Base-by-base conservation (phyloP, 1,139 yeast genomes). In the Taphrina pruni region DNA sequence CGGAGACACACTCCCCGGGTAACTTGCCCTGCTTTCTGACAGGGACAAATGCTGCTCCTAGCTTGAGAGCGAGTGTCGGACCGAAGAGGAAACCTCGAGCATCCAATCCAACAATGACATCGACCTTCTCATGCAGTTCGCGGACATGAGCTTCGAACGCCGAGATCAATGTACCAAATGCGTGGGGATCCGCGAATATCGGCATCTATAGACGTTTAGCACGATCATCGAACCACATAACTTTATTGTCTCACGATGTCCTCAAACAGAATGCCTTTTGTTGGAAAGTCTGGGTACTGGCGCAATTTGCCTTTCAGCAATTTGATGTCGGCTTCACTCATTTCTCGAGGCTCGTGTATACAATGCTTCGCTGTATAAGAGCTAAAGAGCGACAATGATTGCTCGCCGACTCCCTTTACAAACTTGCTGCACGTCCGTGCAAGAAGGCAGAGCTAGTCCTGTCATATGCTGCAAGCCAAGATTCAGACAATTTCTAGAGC, bases 61-160 rank as follows among this genome's bases (percentile, higher is more conserved):
- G 81, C 71, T 91, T 94, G 73, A 94, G 84, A 8, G 99, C 99
- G 74, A 94, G 83, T 51, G 98, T 83, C 64, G 99, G 99, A 11
- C 98, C 99, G 75, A 94, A 94, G 72, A 94, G 83, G 79, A 94
- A 94, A 0, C 99, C 99, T 79, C 99, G 88, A 69, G 97, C 90
- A 80, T 94, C 99, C 74, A 95, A 85, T 55, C 98, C 99, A 68
- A 94, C 92, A 73, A 94, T 85, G 77, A 89, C 94, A 77, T 94
- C 98, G 71, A 93, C 86, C 75, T 90, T 87, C 70, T 81, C 80
- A 72, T 78, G 77, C 36, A 60, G 60, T 55, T 68, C 71, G 65
- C 83, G 79, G 76, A 83, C 83, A 39, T 79, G 76, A 73, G 84
- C 85, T 70, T 86, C 87, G 72, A 93, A 89, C 21, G 97, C 97